Base-by-base conservation (phyloP, 164 flowering plant species). In the Umbellularia californica region DNA sequence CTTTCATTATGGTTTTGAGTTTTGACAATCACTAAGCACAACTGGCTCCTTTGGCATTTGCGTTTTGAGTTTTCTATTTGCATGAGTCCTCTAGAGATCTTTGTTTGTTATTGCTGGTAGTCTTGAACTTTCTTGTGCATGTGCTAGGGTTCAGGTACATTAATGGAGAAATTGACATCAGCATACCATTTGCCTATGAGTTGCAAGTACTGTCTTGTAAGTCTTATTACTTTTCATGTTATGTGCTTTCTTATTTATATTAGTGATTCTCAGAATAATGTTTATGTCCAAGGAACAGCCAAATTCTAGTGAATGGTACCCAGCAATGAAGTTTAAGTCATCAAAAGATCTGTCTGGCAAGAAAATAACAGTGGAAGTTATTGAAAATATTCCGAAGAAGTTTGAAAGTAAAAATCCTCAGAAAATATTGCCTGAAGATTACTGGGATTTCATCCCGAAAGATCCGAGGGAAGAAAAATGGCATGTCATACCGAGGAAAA, bases 181-280 rank as follows among this genome's bases (percentile, higher is more conserved):
- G 63, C 24, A 25, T 27, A 22, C 13, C 58, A 27, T 47, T 79
- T 69, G 58, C 71, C 70, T 6, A 79, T 24, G 70, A 83, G 81
- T 60, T 95, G 99, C 88, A 87, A 85, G 77, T 93, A 91, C 75
- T 95, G 98, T 79, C 67, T 22, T 78, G 97, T 92, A 88, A 90
- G 97, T 83, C 50, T 69, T 77, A 70, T 27, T 28, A n/a, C 69
- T 73, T 41, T 70, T 68, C 22, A 28, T 41, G 47, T 14, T n/a
- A 78, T 55, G 0, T 52, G 19, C 50, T 1, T 24, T 47, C 30
- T 71, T 73, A 30, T 35, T 75, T 76, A 35, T 55, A 20, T 35
- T 5, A 58, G 63, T 69, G 33, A 1, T 76, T 50, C 47, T 35
- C 24, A 5, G 6, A 62, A 35, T 25, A 9, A 24, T 35, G 41